phyloP scores from a whole-genome alignment of 163 green algal species.

The Scenedesmus sp. region DNA sequence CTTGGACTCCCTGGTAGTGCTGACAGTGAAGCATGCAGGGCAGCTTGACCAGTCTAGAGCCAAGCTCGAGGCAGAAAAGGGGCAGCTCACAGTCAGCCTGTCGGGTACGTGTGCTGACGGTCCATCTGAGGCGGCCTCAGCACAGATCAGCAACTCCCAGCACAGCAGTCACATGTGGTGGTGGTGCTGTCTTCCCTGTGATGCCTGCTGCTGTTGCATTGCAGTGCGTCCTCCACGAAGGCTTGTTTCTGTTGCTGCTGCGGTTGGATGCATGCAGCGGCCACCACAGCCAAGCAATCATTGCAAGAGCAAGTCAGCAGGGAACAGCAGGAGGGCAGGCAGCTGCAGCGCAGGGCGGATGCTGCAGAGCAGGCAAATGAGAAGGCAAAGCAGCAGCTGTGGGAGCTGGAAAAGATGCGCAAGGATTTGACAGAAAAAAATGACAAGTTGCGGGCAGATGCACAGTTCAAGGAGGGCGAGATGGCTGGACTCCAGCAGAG shows the following conservation, averaged over 20 bases:
- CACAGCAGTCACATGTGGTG: too few relatives aligned
- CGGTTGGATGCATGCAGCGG: conserved; percentile 22
- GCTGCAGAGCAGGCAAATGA: background rate
- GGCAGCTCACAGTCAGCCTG: conserved; percentile 14
- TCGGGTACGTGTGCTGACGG: background rate
- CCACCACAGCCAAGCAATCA: background rate
- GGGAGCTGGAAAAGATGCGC: conserved; percentile 31
- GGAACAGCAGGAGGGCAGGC: background rate
- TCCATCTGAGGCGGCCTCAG: background rate
- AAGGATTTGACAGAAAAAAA: conserved; percentile 6
- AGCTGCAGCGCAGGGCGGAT: conserved; percentile 19
- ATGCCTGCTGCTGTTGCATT: background rate
- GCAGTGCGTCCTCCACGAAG: background rate
- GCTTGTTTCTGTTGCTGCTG: background rate
- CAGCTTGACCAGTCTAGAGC: conserved; percentile 1
- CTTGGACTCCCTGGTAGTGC: conserved; percentile 5
- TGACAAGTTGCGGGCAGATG: conserved; percentile 5
- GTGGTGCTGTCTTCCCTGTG: background rate
- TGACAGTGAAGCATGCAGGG: background rate
- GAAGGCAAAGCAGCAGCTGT: conserved; percentile 24
- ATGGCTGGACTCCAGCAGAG: conserved; percentile 11
- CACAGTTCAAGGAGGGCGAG: conserved; percentile 42
- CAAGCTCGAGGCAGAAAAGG: conserved; percentile 9
- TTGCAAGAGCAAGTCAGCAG: background rate
- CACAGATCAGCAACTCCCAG: background rate